Evolutionary conservation across 169 alveolate genomes (phyloP).

Genomic region (Cryptosporidium sp.): DNA sequence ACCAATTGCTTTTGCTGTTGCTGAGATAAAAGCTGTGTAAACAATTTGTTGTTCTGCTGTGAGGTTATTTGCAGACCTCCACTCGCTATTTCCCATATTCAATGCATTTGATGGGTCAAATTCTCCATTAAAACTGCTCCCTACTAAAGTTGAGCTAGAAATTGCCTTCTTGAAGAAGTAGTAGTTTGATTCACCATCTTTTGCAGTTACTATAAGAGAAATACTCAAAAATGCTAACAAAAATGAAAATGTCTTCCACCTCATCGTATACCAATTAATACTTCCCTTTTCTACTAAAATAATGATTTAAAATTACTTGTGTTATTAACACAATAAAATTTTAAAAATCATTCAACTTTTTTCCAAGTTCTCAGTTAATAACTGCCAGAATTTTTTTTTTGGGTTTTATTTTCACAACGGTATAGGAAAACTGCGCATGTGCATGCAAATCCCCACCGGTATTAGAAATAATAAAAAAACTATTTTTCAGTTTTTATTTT

Average conservation of each 20-base stretch:
- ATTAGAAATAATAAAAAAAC: not conserved
- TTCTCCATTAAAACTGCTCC: conserved; percentile 59
- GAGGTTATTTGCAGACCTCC: conserved; percentile 64
- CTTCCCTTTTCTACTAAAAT: conserved; percentile 29
- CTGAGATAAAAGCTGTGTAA: conserved; percentile 57
- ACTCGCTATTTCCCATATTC: conserved; percentile 64
- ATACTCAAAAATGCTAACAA: conserved; percentile 19
- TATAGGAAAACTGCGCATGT: conserved; percentile 67
- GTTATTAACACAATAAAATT: conserved; percentile 47
- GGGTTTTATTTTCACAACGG: conserved; percentile 53
- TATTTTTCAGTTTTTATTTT: not conserved
- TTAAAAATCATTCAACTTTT: conserved; percentile 51
- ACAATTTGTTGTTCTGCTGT: conserved; percentile 49
- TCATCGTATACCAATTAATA: conserved; percentile 15
- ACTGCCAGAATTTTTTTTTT: not conserved
- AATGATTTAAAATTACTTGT: conserved; percentile 46
- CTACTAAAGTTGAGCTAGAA: conserved; percentile 60
- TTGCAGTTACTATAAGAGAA: conserved; percentile 6
- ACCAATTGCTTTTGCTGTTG: conserved; percentile 72
- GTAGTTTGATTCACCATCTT: conserved; percentile 66
- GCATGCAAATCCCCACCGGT: conserved; percentile 53
- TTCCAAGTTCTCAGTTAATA: conserved; percentile 2
- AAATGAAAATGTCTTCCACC: conserved; percentile 34
- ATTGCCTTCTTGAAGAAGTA: conserved; percentile 48
- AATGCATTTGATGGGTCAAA: conserved; percentile 70